Percentiles rank a stretch among this genome's conserved stretches.
Evolutionary conservation across 176 grass and related monocot genomes (phyloP).

Genomic region (maize (Zea mays)): Zm-B73-REFERENCE-NAM-5.0 NC_050098.1:215321501-215322000

Average conservation of each 20-base stretch:
- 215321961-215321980: constrained; percentile 57
- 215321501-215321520: background rate
- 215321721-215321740: constrained; percentile 45
- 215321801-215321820: constrained; percentile 43
- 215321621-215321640: background rate
- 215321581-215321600: background rate
- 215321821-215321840: constrained; percentile 24
- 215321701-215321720: constrained; percentile 34
- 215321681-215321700: constrained; percentile 83
- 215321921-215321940: background rate
- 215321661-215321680: constrained; percentile 38
- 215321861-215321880: constrained; percentile 13
- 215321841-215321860: constrained; percentile 33
- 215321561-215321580: constrained; percentile 22
- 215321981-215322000: constrained; percentile 80
- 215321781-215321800: constrained; percentile 38
- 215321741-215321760: constrained; percentile 49
- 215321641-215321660: constrained; percentile 38
- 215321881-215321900: constrained; percentile 21
- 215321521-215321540: background rate
- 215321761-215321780: constrained; percentile 55
- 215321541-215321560: constrained; percentile 33
- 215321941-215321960: constrained; percentile 36
- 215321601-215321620: constrained; percentile 2
- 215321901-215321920: constrained; percentile 25